Evolutionary conservation across 768 basidiomycete genomes (phyloP).

Genomic region (Cystofilobasidium capitatum): DNA sequence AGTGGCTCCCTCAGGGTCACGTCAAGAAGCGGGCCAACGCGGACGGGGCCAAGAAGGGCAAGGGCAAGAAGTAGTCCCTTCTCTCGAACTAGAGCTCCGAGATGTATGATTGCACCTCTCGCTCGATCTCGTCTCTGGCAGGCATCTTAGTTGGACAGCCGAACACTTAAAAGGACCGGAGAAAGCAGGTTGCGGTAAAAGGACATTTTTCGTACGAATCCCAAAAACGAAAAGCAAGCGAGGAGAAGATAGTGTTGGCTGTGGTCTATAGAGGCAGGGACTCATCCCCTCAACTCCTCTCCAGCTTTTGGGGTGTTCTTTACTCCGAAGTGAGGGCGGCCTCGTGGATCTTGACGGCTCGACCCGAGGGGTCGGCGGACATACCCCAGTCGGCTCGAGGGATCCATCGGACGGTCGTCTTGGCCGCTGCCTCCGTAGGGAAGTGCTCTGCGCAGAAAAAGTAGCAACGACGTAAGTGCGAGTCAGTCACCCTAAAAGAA

Average conservation of each 20-base stretch:
- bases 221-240: not conserved
- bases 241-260: not conserved
- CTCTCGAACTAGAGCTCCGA: too few relatives aligned
- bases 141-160: not conserved
- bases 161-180: too few relatives aligned
- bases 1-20: constrained; percentile 23
- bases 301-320: too few relatives aligned
- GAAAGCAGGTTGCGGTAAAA: too few relatives aligned
- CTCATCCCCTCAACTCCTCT: not conserved
- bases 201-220: too few relatives aligned
- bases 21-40: constrained; percentile 8
- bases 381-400: constrained; percentile 42
- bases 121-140: not conserved
- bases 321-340: too few relatives aligned
- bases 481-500: not conserved
- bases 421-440: constrained; percentile 73
- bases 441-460: constrained; percentile 52
- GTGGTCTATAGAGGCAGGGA: not conserved
- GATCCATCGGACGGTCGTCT: constrained; percentile 74
- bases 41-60: constrained; percentile 10
- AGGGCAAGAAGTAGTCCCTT: constrained; percentile 9
- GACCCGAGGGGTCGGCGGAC: constrained; percentile 82
- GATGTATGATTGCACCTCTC: not conserved
- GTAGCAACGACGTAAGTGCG: constrained; percentile 4
- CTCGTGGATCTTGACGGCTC: constrained; percentile 91